phyloP scores from a whole-genome alignment of 192 early-diverging fungal genomes.

The Backusella parvicylindrica region DNA sequence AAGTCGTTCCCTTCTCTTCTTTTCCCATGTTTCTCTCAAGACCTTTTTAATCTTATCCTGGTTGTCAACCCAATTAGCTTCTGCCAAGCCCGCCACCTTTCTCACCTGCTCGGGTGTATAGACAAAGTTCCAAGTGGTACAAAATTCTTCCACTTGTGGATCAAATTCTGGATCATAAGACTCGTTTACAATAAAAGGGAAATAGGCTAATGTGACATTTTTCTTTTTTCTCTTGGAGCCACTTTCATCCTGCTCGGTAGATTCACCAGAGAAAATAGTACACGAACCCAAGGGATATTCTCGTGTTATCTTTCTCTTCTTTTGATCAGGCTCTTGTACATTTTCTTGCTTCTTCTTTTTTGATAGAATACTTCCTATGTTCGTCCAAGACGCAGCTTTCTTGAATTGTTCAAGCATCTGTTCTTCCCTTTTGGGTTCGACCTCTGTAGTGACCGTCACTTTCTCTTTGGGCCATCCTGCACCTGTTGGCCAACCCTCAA shows the following conservation, averaged over 20 bases:
- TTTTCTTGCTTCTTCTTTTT: not conserved
- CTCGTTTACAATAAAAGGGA: conserved; percentile 63
- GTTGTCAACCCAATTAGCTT: conserved; percentile 53
- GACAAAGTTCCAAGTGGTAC: conserved; percentile 66
- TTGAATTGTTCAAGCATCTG: not conserved
- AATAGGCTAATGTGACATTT: conserved; percentile 54
- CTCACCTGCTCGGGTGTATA: conserved; percentile 65
- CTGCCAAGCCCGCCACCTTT: conserved; percentile 52
- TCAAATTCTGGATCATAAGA: conserved; percentile 50
- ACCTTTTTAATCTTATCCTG: conserved; percentile 45
- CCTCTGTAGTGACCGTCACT: not conserved
- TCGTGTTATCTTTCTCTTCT: not conserved
- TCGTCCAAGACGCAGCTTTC: not conserved
- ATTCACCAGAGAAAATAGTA: not conserved
- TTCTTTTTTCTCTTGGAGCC: conserved; percentile 14
- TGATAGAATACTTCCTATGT: not conserved
- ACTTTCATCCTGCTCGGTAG: not conserved
- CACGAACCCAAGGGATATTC: conserved; percentile 11
- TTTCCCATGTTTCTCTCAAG: conserved; percentile 40
- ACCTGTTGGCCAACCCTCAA: conserved; percentile 51
- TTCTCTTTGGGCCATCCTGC: conserved; percentile 32
- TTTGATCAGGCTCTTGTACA: not conserved
- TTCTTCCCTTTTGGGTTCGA: not conserved
- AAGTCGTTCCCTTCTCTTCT: conserved; percentile 34
- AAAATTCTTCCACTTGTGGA: conserved; percentile 61